Percentiles rank a stretch among this genome's conserved stretches.
These are phyloP conservation scores for Crithidia acanthocephali DNA, from an alignment of 208 protist genomes.

Conservation along the genomic window DNA sequence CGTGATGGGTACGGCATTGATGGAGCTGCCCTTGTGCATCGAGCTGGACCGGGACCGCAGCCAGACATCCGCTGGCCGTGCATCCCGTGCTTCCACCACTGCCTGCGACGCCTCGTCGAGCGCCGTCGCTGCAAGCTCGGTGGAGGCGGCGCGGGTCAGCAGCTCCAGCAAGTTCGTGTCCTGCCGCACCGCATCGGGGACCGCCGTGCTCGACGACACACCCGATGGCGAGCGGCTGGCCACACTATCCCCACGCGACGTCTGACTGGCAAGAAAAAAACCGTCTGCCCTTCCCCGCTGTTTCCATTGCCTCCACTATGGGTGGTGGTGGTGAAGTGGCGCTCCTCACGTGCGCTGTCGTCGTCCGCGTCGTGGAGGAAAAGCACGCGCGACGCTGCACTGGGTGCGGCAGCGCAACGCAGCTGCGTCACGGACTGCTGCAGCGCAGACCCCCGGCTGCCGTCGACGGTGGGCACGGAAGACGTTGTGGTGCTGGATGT, in stretches of 20 bases:
- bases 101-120: background rate
- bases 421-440: background rate
- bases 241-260: background rate
- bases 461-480: background rate
- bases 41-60: background rate
- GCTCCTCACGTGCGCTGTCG: background rate
- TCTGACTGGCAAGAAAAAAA: background rate
- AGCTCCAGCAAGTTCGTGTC: conserved; percentile 10
- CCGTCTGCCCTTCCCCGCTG: too few species aligned
- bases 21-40: background rate
- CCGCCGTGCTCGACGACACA: background rate
- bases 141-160: conserved; percentile 5
- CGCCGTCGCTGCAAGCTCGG: background rate
- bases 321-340: background rate
- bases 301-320: background rate
- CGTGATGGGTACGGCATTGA: background rate
- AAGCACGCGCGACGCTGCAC: background rate
- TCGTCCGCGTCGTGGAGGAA: conserved; percentile 8
- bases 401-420: background rate
- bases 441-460: background rate
- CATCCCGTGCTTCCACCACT: background rate
- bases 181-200: background rate
- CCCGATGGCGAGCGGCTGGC: conserved; percentile 3
- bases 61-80: background rate
- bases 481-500: background rate